Base-by-base conservation (phyloP, 1,284 basidiomycete species). In the Puccinia triticina region DNA sequence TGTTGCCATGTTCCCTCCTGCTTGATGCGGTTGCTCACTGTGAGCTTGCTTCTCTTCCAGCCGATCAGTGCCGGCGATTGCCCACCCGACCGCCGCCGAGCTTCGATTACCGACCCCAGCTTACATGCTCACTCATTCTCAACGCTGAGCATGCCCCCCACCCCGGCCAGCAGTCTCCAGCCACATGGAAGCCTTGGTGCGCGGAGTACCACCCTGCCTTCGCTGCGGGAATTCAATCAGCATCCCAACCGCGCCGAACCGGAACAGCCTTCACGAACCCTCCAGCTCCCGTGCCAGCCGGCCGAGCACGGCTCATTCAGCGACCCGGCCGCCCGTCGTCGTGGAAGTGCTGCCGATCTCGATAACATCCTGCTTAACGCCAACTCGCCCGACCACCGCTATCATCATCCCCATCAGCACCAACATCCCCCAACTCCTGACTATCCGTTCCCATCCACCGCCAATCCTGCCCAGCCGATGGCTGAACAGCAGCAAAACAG, bases 71-170 rank as follows among this genome's bases (percentile, higher is more conserved):
- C 50, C 53, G 50, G 29, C 32, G 57, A 57, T n/a, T 5, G 12
- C n/a, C 26, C 53, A 16, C 23, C 57, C 26, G 73, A 59, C 23
- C 53, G 53, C 50, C 46, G 73, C 37, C 50, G 73, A 75, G 73
- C 53, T 59, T 75, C 73, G 48, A 75, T 75, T 32, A 75, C 73
- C 53, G 73, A 75, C 37, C 73, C 73, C 57, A 53, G 73, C 53
- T 46, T 75, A 40, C 73, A 75, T 59, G 73, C 73, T 34, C 73
- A 75, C 34, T 75, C 73, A 12, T 16, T 50, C 40, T 43, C 40
- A 43, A 43, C 43, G 10, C 46, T 69, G 12, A 69, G 40, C 16
- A 3, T 46, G 34, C 29, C 34, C 18, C n/a, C 48, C 26, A 29
- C 37, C 11, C 46, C 69, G 34, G 43, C 29, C 10, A 72, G 48